A percentile compares a stretch with the other conserved stretches of the same genome.
These are phyloP conservation scores for Prototheca wickerhamii DNA, from an alignment of 163 green algal genomes.

Conservation along the genomic window DNA sequence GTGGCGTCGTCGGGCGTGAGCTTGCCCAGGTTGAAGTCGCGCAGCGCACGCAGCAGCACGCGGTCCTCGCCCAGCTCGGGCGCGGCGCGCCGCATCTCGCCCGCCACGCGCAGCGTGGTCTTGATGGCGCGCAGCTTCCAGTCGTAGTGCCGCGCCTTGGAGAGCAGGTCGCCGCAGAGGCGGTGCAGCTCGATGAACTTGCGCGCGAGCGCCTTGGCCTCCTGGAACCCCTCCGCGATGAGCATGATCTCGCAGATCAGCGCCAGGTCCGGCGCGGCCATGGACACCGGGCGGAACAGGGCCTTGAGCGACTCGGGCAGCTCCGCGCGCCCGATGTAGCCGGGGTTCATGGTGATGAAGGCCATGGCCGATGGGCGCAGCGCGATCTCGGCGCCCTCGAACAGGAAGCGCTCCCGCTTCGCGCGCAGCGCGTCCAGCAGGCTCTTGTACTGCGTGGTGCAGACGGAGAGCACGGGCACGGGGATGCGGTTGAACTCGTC, in stretches of 20 bases:
- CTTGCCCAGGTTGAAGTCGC: constrained; percentile 96
- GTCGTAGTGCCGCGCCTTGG: constrained; percentile 79
- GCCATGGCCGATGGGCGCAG: constrained; percentile 75
- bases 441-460: constrained; percentile 88
- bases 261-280: constrained; percentile 80
- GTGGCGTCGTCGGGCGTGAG: constrained; percentile 78
- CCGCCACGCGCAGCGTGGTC: constrained; percentile 88
- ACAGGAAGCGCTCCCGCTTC: constrained; percentile 74
- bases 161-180: constrained; percentile 81
- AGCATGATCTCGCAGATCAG: constrained; percentile 97
- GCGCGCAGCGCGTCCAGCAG: constrained; percentile 84
- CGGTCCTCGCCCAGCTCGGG: constrained; percentile 79
- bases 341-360: constrained; percentile 98
- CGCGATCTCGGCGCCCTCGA: constrained; percentile 76
- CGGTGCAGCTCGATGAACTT: constrained; percentile 95
- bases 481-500: constrained; percentile 94
- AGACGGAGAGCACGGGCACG: constrained; percentile 70
- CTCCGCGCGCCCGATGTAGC: constrained; percentile 85
- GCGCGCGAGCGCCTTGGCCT: constrained; percentile 76
- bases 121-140: constrained; percentile 97
- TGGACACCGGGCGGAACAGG: constrained; percentile 85
- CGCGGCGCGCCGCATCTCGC: constrained; percentile 77
- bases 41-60: constrained; percentile 80
- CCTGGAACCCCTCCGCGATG: constrained; percentile 90
- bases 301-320: constrained; percentile 89